These are phyloP conservation scores for Diplocarpon mali DNA, from an alignment of 2,329 filamentous ascomycete genomes.

Conservation along the genomic window DNA sequence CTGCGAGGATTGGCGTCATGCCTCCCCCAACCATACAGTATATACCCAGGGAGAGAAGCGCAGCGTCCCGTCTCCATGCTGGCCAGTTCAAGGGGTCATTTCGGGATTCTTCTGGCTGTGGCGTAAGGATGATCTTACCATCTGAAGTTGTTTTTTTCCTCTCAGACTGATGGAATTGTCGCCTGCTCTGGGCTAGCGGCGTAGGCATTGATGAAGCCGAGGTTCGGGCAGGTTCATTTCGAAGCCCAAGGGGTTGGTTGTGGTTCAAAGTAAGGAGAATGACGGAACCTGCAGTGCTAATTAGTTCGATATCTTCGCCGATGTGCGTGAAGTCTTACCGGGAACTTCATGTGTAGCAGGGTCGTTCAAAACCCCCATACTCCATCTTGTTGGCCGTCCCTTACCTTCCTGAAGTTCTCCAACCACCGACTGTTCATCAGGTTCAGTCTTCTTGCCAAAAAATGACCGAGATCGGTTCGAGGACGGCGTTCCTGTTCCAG, in stretches of 20 bases:
- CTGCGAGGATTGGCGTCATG: slow-evolving; percentile 81
- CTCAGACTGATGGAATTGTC: slow-evolving; percentile 14
- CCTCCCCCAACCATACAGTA: slow-evolving; percentile 92
- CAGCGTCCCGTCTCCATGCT: slow-evolving; percentile 65
- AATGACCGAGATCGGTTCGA: slow-evolving; percentile 15
- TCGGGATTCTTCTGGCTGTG: slow-evolving; percentile 79
- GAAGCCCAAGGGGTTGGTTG: slow-evolving; percentile 48
- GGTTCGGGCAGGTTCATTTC: slow-evolving; percentile 44
- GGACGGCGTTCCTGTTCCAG: not conserved
- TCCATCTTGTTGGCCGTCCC: slow-evolving; percentile 35
- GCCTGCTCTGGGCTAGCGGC: slow-evolving; percentile 11
- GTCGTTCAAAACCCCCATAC: slow-evolving; percentile 67
- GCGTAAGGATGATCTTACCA: slow-evolving; percentile 76
- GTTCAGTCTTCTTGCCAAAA: slow-evolving; percentile 16
- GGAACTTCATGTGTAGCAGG: slow-evolving; percentile 76
- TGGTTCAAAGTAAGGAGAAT: slow-evolving; percentile 42
- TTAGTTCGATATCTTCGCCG: not conserved
- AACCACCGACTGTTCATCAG: slow-evolving; percentile 4
- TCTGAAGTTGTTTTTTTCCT: slow-evolving; percentile 68
- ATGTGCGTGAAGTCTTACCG: slow-evolving; percentile 38
- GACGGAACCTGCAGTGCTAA: slow-evolving; percentile 39
- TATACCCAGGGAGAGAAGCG: slow-evolving; percentile 72
- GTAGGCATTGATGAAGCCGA: slow-evolving; percentile 40
- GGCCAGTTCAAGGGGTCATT: slow-evolving; percentile 96
- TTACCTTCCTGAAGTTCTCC: slow-evolving; percentile 12